A percentile compares a stretch with the other conserved stretches of the same genome.
phyloP scores from a whole-genome alignment of 176 grass and related monocot genomes.

The Avena insularis region DNA sequence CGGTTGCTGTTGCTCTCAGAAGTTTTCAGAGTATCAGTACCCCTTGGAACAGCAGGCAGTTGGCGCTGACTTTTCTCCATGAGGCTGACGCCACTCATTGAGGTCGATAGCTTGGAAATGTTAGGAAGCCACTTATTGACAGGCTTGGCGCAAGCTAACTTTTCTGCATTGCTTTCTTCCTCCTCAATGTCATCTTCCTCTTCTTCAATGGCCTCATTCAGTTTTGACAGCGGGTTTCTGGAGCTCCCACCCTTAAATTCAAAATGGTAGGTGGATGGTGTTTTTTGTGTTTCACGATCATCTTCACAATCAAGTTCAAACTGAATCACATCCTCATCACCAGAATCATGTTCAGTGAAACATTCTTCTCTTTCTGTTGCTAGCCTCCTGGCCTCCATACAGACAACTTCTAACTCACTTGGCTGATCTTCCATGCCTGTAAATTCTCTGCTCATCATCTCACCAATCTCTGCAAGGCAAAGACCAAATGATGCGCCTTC shows the following conservation, averaged over 20 bases:
- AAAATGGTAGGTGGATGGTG: conserved; percentile 44
- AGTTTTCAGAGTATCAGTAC: conserved; percentile 27
- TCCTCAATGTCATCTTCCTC: conserved; percentile 62
- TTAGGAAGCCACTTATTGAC: conserved; percentile 55
- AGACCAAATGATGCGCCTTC: conserved; percentile 79
- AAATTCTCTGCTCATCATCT: conserved; percentile 94
- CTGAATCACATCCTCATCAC: conserved; percentile 60
- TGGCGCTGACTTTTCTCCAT: conserved; percentile 58
- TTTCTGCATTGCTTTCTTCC: conserved; percentile 62
- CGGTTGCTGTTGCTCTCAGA: conserved; percentile 32
- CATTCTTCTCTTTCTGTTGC: conserved; percentile 61
- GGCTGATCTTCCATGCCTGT: conserved; percentile 70
- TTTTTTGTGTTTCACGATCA: conserved; percentile 42
- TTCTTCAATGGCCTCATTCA: conserved; percentile 65
- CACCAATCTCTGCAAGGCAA: conserved; percentile 83
- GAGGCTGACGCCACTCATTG: conserved; percentile 63
- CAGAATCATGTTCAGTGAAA: conserved; percentile 54
- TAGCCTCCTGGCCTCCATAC: conserved; percentile 77
- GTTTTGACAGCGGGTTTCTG: conserved; percentile 62
- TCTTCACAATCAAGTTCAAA: conserved; percentile 85
- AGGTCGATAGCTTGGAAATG: conserved; percentile 72
- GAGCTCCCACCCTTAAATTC: conserved; percentile 54
- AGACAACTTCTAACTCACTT: conserved; percentile 84
- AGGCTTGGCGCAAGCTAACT: conserved; percentile 42
- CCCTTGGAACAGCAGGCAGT: conserved; percentile 42